Conservation (phyloP, 345 rosid species). For the Physaria fendleri region DNA sequence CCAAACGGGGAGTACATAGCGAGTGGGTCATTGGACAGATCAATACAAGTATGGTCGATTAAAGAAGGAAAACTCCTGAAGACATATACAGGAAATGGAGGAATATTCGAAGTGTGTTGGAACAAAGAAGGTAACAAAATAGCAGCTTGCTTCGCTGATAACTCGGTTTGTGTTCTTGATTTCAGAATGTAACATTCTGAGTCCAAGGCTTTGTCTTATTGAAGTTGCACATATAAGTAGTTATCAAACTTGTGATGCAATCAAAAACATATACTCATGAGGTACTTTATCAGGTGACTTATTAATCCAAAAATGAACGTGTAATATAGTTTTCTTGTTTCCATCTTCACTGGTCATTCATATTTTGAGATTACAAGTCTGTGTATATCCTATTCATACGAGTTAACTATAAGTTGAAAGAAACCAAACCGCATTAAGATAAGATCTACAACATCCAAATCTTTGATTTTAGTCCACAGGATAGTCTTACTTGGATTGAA, state of each 20-base stretch:
- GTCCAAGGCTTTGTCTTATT: not conserved
- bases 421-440: not conserved
- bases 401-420: not conserved
- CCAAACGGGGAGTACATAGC: slow-evolving; percentile 93
- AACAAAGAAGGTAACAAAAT: slow-evolving; percentile 94
- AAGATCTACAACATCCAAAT: not conserved
- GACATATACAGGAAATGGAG: slow-evolving; percentile 88
- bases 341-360: no score
- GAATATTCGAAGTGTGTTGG: slow-evolving; percentile 97
- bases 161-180: slow-evolving; percentile 79
- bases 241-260: no score
- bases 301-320: no score
- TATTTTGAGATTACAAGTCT: no score
- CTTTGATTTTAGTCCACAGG: not conserved
- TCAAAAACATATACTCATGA: no score
- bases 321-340: no score
- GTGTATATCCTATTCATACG: no score
- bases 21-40: slow-evolving; percentile 87
- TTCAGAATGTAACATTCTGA: slow-evolving; percentile 53
- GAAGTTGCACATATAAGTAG: slow-evolving; percentile 28
- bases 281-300: not conserved
- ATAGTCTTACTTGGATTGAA: no score
- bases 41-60: slow-evolving; percentile 87
- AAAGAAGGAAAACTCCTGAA: slow-evolving; percentile 86
- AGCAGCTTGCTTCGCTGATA: slow-evolving; percentile 92